Evolutionary conservation across 2,329 filamentous ascomycete species (phyloP), one percentile per base, ranked within the genome.

Genomic region (Exophiala xenobiotica): DNA sequence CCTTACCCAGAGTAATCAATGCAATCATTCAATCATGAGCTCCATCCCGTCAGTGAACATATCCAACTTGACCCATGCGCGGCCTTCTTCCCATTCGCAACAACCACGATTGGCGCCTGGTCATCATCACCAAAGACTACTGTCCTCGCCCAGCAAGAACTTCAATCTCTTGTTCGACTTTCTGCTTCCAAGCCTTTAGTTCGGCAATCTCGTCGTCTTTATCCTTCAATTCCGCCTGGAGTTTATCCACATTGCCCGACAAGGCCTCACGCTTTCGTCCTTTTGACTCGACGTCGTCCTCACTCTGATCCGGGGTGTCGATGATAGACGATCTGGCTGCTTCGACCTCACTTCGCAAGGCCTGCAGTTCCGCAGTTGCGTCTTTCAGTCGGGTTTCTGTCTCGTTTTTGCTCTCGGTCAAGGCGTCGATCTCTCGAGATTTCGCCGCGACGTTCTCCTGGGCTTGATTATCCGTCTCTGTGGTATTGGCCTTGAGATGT

Each of bases 181-280:
- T 50, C 29, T 43, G 20, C 54, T 57, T 57, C 43, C 47, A 50
- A 5, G 51, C 55, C 26, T 47, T 43, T 14, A 58, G 45, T 7
- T 42, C 40, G 11, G 26, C 47, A 18, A 54, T 52, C 26, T 52
- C 45, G 2, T 27, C 37, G 7, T 45, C 35, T 27, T 52, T 55
- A 37, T 40, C 22, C 23, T 53, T 41, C 19, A 56, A 23, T 11
- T 51, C 39, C 16, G 44, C 46, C 14, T 49, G 54, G 11, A 54
- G 48, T 5, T 18, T 38, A 12, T 26, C 29, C 5, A 41, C 18
- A 6, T 51, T 9, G 18, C 35, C 39, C 5, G 42, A 45, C 16
- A 38, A 26, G 19, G 41, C 27, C 14, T 51, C 42, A 33, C 45
- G 47, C 19, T 53, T 47, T 26, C 54, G 29, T 18, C 35, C 43